A percentile compares a stretch with the other conserved stretches of the same genome.
Conservation (phyloP, 164 flowering plant genomes). For the Nymphaea colorata region DNA sequence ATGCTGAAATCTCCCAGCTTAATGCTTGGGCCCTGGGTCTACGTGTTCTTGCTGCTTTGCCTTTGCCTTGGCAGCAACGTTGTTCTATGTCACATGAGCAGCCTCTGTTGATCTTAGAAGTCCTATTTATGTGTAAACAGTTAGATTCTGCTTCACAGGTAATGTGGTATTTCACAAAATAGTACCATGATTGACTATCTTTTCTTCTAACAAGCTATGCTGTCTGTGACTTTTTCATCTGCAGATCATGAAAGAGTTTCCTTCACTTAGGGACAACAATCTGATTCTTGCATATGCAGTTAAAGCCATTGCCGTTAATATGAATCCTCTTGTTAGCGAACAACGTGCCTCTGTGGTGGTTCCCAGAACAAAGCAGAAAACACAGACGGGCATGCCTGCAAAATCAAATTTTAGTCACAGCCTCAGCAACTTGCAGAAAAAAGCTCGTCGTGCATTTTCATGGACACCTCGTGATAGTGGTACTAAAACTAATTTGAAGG, state of each 20-base stretch:
- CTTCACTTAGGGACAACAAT: constrained; percentile 67
- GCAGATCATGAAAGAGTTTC: constrained; percentile 93
- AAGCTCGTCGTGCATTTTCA: constrained; percentile 95
- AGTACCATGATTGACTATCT: too few relatives aligned
- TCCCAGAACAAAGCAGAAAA: constrained; percentile 57
- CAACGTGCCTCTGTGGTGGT: constrained; percentile 49
- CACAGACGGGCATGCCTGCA: constrained; percentile 41
- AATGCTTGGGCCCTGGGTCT: constrained; percentile 98
- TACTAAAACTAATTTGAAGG: constrained; percentile 63
- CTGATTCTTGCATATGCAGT: constrained; percentile 70
- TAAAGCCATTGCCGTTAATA: constrained; percentile 72
- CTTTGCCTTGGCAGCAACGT: constrained; percentile 97
- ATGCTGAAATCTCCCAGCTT: constrained; percentile 69
- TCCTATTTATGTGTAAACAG: constrained; percentile 94
- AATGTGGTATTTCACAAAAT: constrained; percentile 5
- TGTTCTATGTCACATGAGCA: constrained; percentile 95
- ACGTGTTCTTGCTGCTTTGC: constrained; percentile 86
- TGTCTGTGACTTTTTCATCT: not conserved
- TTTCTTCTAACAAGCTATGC: not conserved
- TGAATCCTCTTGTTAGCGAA: constrained; percentile 59
- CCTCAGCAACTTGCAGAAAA: constrained; percentile 82
- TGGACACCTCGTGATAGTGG: constrained; percentile 82
- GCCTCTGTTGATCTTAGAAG: constrained; percentile 90
- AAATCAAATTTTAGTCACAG: constrained; percentile 69
- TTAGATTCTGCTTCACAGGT: constrained; percentile 94